A percentile compares a stretch with the other conserved stretches of the same genome.
Evolutionary conservation across 306 rosid genomes (phyloP).

Genomic region (Fagus crenata): DNA sequence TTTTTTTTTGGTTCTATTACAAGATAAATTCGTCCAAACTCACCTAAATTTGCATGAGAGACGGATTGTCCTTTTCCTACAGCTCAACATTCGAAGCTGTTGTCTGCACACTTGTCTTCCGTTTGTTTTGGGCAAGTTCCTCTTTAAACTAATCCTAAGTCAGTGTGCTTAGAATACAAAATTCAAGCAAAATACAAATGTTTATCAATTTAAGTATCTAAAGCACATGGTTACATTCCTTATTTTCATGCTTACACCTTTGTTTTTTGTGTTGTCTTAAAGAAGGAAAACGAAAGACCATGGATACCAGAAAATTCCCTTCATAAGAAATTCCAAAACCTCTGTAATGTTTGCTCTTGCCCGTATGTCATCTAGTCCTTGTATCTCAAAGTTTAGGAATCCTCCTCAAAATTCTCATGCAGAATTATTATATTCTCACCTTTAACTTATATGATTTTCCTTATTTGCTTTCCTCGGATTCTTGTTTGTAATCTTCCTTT

Average conservation of each 20-base stretch:
- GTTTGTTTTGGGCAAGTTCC: conserved; percentile 46
- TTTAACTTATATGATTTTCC: conserved; percentile 57
- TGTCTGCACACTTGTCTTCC: conserved; percentile 47
- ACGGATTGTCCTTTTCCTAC: conserved; percentile 13
- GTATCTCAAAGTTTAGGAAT: conserved; percentile 56
- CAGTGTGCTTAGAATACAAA: conserved; percentile 34
- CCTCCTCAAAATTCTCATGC: conserved; percentile 55
- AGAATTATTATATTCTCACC: conserved; percentile 30
- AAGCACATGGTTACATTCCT: conserved; percentile 55
- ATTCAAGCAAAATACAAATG: conserved; percentile 19
- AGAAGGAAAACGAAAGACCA: conserved; percentile 28
- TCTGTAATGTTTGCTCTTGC: conserved; percentile 41
- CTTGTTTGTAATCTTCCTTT: conserved; percentile 46
- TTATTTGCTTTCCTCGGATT: conserved; percentile 50
- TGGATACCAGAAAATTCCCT: conserved; percentile 47
- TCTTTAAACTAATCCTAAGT: conserved; percentile 15
- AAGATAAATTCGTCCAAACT: neutral
- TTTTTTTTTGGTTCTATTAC: conserved; percentile 20
- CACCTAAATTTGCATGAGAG: conserved; percentile 1
- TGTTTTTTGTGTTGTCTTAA: conserved; percentile 37
- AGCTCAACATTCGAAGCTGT: conserved; percentile 51
- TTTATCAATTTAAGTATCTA: conserved; percentile 27
- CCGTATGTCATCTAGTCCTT: conserved; percentile 53
- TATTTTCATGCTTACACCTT: conserved; percentile 51
- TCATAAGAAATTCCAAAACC: conserved; percentile 47